Percentiles rank a stretch among this genome's conserved stretches.
Conservation (phyloP, 2,329 filamentous ascomycete genomes). For the Fusarium equiseti region DNA sequence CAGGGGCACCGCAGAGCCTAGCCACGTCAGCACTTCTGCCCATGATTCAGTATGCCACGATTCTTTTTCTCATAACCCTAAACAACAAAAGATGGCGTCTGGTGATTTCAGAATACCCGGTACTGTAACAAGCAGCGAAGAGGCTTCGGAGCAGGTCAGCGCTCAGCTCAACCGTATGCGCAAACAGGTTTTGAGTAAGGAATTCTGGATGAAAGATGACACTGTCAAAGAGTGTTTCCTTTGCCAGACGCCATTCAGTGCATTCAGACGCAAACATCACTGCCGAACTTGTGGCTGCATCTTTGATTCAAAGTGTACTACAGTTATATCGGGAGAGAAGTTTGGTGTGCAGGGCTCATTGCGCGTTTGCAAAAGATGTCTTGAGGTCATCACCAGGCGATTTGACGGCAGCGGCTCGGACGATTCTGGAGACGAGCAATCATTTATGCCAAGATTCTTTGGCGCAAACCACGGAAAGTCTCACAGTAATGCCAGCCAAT, state of each 20-base stretch:
- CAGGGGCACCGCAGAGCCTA: slow-evolving; percentile 67
- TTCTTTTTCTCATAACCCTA: slow-evolving; percentile 63
- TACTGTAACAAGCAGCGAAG: slow-evolving; percentile 65
- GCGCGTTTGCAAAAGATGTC: slow-evolving; percentile 91
- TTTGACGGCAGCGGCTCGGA: slow-evolving; percentile 90
- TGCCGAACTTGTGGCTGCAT: slow-evolving; percentile 98
- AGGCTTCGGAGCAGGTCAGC: slow-evolving; percentile 69
- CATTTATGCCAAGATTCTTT: slow-evolving; percentile 74
- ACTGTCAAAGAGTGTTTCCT: slow-evolving; percentile 97
- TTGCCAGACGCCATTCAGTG: slow-evolving; percentile 90
- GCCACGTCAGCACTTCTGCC: slow-evolving; percentile 68
- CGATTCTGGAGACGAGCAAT: slow-evolving; percentile 84
- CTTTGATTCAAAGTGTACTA: slow-evolving; percentile 96
- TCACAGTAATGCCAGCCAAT: slow-evolving; percentile 46
- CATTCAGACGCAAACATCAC: slow-evolving; percentile 95
- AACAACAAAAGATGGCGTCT: slow-evolving; percentile 59
- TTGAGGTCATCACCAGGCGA: slow-evolving; percentile 89
- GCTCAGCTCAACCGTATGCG: slow-evolving; percentile 78
- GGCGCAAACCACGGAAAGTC: slow-evolving; percentile 65
- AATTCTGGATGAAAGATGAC: slow-evolving; percentile 99
- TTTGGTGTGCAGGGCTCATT: slow-evolving; percentile 89
- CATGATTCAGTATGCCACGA: slow-evolving; percentile 70
- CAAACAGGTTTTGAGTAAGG: slow-evolving; percentile 89
- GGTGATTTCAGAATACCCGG: slow-evolving; percentile 66
- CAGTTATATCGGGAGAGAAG: slow-evolving; percentile 85